phyloP scores from a whole-genome alignment of 2,329 filamentous ascomycete genomes.

The Penicillium olsonii region DNA sequence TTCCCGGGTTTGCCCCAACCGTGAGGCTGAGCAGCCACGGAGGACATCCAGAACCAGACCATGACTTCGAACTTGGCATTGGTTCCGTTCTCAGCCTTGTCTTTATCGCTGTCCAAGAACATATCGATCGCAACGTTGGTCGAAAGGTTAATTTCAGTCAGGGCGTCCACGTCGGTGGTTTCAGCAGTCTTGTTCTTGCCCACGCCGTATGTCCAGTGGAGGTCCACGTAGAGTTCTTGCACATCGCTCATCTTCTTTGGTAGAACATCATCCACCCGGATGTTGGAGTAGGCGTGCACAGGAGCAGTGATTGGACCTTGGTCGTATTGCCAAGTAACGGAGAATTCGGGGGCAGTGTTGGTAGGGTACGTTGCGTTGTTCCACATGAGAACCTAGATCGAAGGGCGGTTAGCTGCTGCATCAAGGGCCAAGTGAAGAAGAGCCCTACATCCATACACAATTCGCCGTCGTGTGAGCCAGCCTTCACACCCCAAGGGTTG shows the following conservation, averaged over 20 bases:
- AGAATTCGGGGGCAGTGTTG: slow-evolving; percentile 52
- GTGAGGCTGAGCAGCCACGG: slow-evolving; percentile 51
- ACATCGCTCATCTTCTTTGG: slow-evolving; percentile 47
- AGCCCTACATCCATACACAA: slow-evolving; percentile 57
- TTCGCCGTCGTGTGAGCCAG: slow-evolving; percentile 35
- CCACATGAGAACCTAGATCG: slow-evolving; percentile 48
- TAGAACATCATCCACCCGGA: slow-evolving; percentile 50
- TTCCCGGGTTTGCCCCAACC: slow-evolving; percentile 42
- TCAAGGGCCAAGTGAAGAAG: background rate
- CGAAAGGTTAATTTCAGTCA: slow-evolving; percentile 46
- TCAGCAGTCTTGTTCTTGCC: slow-evolving; percentile 43
- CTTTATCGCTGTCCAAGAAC: slow-evolving; percentile 54
- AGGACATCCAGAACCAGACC: slow-evolving; percentile 57
- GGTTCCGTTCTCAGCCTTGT: slow-evolving; percentile 42
- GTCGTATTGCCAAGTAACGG: slow-evolving; percentile 56
- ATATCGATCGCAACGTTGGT: slow-evolving; percentile 62
- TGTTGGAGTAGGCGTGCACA: slow-evolving; percentile 59
- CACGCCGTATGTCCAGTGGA: slow-evolving; percentile 54
- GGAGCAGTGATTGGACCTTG: slow-evolving; percentile 45
- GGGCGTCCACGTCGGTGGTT: slow-evolving; percentile 36
- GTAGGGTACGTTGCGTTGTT: slow-evolving; percentile 55
- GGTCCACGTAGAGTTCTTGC: slow-evolving; percentile 45
- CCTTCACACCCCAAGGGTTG: slow-evolving; percentile 55
- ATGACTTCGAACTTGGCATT: slow-evolving; percentile 54
- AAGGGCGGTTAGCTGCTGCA: background rate